Evolutionary conservation across 2,329 filamentous ascomycete species (phyloP).

Genomic region (Fusarium subtropicale): DNA sequence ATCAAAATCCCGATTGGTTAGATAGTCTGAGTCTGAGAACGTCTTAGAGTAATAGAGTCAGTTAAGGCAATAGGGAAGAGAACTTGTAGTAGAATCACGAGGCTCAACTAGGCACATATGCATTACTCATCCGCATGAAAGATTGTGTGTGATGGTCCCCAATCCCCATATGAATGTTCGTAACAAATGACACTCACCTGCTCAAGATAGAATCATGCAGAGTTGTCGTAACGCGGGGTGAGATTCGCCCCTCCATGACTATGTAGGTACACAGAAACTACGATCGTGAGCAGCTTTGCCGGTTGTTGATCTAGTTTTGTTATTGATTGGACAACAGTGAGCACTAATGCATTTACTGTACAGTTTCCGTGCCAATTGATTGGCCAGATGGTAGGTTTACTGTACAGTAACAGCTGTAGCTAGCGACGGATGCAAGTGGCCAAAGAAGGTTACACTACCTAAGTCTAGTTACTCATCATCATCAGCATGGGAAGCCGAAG

Average conservation of each 20-base stretch:
- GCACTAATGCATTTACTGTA: slow-evolving; percentile 30
- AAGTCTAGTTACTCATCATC: no score
- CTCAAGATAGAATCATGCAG: no score
- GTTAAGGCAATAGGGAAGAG: background rate
- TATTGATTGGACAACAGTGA: background rate
- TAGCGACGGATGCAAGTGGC: background rate
- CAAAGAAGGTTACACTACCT: background rate
- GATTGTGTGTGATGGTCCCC: no score
- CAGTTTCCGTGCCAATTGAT: slow-evolving; percentile 4
- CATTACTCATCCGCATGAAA: background rate
- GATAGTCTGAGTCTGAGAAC: background rate
- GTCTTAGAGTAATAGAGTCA: background rate
- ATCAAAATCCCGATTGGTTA: background rate
- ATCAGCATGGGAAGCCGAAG: no score
- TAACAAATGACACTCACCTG: no score
- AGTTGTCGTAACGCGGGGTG: no score
- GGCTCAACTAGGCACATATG: fast-evolving
- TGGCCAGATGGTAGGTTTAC: background rate
- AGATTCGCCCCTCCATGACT: no score
- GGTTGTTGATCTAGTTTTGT: background rate
- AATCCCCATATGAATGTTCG: no score
- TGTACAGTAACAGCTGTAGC: slow-evolving; percentile 6
- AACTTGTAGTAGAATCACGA: background rate
- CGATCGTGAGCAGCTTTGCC: background rate
- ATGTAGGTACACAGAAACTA: no score